Base-by-base conservation (phyloP, 2,329 filamentous ascomycete species). In the Lasiodiplodia gonubiensis region DNA sequence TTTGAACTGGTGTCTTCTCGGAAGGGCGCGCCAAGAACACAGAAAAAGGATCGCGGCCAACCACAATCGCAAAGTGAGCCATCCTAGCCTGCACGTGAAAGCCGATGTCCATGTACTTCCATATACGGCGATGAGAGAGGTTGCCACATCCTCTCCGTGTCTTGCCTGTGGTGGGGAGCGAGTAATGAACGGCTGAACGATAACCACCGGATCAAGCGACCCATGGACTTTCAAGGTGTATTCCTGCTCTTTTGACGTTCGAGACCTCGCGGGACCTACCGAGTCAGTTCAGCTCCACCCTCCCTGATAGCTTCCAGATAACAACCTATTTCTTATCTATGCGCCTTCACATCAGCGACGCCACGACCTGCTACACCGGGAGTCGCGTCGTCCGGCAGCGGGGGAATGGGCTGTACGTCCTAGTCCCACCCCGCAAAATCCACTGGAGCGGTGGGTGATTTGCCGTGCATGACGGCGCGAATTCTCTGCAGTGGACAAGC, bases 281-380 rank as follows among this genome's bases (percentile, higher is more conserved):
- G 57, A 61, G 57, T 61, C 57, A 61, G 23, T 49, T 23, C 39
- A 49, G 21, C 11, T 25, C 16, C 25, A 21, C 4, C 39, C 21
- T 12, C 57, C 54, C 21, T 59, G 54, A 39, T 11, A 57, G 33
- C 16, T 25, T 48, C 55, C 6, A 48, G 57, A 48, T 63, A 51
- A 63, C 59, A 37, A 46, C 21, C 46, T 8, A 37, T 37, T n/a
- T 12, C 59, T 63, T 63, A 63, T 63, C 59, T 63, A 30, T 51
- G 59, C 57, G 10, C 57, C 25, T 25, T 11, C 25, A 8, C 33
- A 30, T 30, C 46, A n/a, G 30, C 25, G 18, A 10, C 46, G 59
- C 59, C 59, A 63, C 59, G n/a, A 25, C 23, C 59, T 46, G 46
- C 46, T 18, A 27, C 39, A 3, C 57, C 25, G 57, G 57, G 42